Conservation (phyloP, 1,284 basidiomycete genomes). For the Cryptococcus sp. region DNA sequence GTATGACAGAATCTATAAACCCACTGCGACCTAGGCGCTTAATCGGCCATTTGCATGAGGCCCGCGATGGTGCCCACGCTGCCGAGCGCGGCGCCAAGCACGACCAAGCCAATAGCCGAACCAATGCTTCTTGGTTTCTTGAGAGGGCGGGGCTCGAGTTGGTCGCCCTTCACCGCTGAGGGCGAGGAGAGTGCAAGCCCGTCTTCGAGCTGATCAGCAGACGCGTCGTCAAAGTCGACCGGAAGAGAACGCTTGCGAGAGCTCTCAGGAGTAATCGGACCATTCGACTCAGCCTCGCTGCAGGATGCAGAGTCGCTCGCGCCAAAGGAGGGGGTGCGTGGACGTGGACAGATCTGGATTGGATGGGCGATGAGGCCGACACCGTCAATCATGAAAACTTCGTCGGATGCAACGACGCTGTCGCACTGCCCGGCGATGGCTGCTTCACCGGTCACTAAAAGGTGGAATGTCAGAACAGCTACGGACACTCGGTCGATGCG, state of each 20-base stretch:
- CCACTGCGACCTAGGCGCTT: neutral
- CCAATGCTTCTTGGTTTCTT: slow-evolving; percentile 6
- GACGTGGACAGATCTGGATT: no score
- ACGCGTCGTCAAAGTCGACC: slow-evolving; percentile 7
- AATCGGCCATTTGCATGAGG: slow-evolving; percentile 36
- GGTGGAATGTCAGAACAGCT: no score
- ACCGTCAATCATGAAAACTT: no score
- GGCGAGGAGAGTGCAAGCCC: no score
- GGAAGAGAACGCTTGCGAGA: slow-evolving; percentile 16
- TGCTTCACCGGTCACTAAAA: no score
- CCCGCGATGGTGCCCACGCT: slow-evolving; percentile 38
- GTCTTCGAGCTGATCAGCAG: no score
- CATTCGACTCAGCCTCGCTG: slow-evolving; percentile 5
- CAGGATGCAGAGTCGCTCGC: neutral
- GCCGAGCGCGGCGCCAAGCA: slow-evolving; percentile 35
- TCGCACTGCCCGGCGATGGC: no score
- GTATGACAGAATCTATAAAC: no score
- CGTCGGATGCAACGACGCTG: no score
- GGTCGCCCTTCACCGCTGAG: neutral
- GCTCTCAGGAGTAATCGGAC: slow-evolving; percentile 9
- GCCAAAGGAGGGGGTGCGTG: no score
- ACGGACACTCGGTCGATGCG: no score
- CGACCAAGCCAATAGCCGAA: slow-evolving; percentile 24
- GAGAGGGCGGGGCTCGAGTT: neutral
- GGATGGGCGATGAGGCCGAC: no score